phyloP scores from a whole-genome alignment of 2,329 filamentous ascomycete species.

The Grosmannia serpens region DNA sequence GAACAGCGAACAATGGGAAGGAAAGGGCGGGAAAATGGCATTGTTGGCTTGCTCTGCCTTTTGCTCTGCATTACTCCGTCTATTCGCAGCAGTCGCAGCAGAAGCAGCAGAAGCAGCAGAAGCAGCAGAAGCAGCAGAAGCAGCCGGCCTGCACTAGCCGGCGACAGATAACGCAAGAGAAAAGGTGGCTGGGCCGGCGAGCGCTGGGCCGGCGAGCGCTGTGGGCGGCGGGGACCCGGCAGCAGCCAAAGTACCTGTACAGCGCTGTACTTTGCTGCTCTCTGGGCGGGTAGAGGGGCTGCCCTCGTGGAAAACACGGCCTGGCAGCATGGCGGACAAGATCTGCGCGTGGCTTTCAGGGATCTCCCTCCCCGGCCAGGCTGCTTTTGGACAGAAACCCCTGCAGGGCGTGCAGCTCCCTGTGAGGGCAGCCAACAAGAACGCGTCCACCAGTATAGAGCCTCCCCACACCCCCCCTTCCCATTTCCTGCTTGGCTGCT shows the following conservation, averaged over 20 bases:
- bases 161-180: not conserved
- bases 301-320: slow-evolving; percentile 14
- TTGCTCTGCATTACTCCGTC: too few relatives aligned
- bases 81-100: too few relatives aligned
- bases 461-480: not conserved
- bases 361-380: slow-evolving; percentile 19
- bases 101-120: too few relatives aligned
- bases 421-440: not conserved
- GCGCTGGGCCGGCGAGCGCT: not conserved
- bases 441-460: not conserved
- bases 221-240: too few relatives aligned
- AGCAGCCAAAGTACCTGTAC: not conserved
- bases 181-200: not conserved
- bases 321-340: slow-evolving; percentile 19
- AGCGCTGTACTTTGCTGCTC: not conserved
- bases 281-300: slow-evolving; percentile 6
- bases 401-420: slow-evolving; percentile 13
- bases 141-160: not conserved
- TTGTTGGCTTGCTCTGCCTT: too few relatives aligned
- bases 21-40: not conserved
- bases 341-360: slow-evolving; percentile 29
- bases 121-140: too few relatives aligned
- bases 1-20: not conserved
- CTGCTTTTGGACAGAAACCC: slow-evolving; percentile 17
- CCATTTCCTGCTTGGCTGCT: not conserved